A percentile compares a stretch with the other conserved stretches of the same genome.
phyloP scores from a whole-genome alignment of 805 yeast genomes.

The Cyberlindnera galapagoensis region DNA sequence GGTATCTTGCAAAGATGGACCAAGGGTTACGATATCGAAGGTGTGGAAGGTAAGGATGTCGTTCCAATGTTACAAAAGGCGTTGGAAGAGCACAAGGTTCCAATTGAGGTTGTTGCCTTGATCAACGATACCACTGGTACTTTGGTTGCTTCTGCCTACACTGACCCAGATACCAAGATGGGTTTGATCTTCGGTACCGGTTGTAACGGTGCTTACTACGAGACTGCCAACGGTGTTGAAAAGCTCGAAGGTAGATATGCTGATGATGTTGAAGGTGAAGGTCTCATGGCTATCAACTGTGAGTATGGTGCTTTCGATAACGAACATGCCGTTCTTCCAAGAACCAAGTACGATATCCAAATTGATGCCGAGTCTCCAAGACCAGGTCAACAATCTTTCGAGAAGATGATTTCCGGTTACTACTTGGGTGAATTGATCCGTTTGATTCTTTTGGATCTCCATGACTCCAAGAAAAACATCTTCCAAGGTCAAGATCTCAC shows the following conservation, averaged over 20 bases:
- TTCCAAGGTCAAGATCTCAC: conserved; percentile 66
- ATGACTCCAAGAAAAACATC: conserved; percentile 48
- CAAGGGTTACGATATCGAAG: conserved; percentile 90
- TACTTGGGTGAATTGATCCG: conserved; percentile 91
- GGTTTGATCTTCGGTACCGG: conserved; percentile 98
- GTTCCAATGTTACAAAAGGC: conserved; percentile 85
- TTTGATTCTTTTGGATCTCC: conserved; percentile 67
- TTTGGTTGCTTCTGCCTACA: conserved; percentile 87
- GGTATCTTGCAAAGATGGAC: conserved; percentile 96
- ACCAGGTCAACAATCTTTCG: conserved; percentile 93
- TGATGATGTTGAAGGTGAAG: conserved; percentile 52
- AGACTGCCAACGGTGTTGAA: conserved; percentile 62
- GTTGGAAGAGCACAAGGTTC: conserved; percentile 54
- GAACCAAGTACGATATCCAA: conserved; percentile 78
- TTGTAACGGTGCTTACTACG: conserved; percentile 95
- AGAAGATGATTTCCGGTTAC: conserved; percentile 96
- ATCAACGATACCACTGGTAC: conserved; percentile 98
- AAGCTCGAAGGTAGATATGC: conserved; percentile 70
- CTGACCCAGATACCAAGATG: conserved; percentile 84
- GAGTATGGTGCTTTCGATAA: conserved; percentile 98
- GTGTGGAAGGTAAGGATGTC: conserved; percentile 91
- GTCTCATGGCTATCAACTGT: conserved; percentile 94
- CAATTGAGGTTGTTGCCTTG: conserved; percentile 83
- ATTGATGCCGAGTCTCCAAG: conserved; percentile 87
- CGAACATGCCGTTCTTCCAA: conserved; percentile 76